Base-by-base conservation (phyloP, 1,284 basidiomycete genomes). In the Stereum hirsutum region DNA sequence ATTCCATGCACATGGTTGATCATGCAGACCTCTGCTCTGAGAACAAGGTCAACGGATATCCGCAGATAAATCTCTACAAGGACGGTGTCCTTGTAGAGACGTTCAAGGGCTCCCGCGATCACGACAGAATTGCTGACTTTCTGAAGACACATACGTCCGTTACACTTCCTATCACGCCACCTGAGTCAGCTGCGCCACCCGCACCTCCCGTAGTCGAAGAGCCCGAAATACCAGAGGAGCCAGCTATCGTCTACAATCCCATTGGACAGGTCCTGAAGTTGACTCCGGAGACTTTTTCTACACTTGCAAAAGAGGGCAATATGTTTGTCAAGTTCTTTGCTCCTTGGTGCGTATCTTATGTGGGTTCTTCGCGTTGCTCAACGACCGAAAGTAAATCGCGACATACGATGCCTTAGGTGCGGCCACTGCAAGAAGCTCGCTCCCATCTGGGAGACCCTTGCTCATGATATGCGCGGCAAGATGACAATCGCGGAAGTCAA, bases 361-460 rank as follows among this genome's bases (percentile, higher is more conserved):
- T 35, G 8, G 33, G 8, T 8, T 35, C 10, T 12, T 20, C 15
- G 5, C 11, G 14, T 1, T 19, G 17, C 8, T 23, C 15, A 36
- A 34, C 35, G 20, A 32, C 4, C 34, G 43, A 21, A 48, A 25
- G 38, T 39, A 1, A n/a, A n/a, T 38, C 11, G 14, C n/a, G 25
- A 10, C 24, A n/a, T 21, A 17, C 1, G 19, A 40, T 35, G 21
- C 2, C 20, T 14, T 26, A 75, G 78, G 78, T 94, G 91, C 58
- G 83, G 86, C 1, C 92, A 95, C 65, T 94, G 91, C 72, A 92
- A 93, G 66, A 87, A 88, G 54, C 72, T 94, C 2, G 85, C 87
- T 0, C 90, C 91, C 0, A 69, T 66, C 0, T 95, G 90, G 83
- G 67, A 67, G 1, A 69, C 85, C 42, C 72, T 97, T 5, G 91